Percentiles rank a stretch among this genome's conserved stretches.
These are phyloP conservation scores for Eleusine indica DNA, from an alignment of 176 grass and related monocot genomes.

Conservation along the genomic window DNA sequence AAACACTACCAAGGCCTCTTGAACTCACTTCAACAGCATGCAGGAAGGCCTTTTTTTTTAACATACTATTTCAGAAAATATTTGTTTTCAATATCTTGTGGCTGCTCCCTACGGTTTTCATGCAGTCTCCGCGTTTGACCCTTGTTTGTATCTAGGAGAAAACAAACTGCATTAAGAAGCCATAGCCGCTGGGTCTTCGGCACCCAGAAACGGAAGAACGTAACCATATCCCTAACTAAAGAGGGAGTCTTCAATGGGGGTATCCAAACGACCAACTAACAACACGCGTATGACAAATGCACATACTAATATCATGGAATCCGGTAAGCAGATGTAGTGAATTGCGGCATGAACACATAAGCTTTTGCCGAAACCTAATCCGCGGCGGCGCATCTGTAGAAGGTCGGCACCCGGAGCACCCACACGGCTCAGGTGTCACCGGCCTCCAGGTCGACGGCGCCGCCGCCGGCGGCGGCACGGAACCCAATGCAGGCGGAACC, in stretches of 20 bases:
- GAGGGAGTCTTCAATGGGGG: not conserved
- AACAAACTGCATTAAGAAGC: not conserved
- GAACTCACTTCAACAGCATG: too few species aligned
- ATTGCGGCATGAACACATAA: not conserved
- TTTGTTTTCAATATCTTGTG: not conserved
- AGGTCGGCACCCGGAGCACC: not conserved
- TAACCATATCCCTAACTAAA: not conserved
- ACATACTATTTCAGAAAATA: not conserved
- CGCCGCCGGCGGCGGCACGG: too few species aligned
- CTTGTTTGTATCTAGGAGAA: not conserved
- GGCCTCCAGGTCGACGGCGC: not conserved
- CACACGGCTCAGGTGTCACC: not conserved
- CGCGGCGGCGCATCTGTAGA: not conserved
- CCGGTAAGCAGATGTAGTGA: not conserved
- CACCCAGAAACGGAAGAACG: not conserved
- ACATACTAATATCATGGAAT: not conserved
- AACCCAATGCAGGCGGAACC: too few species aligned
- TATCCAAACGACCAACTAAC: not conserved
- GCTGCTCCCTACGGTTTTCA: not conserved
- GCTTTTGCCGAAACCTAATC: not conserved
- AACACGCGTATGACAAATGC: not conserved
- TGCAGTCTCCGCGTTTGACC: not conserved
- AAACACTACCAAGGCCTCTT: not conserved
- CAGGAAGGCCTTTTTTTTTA: not conserved
- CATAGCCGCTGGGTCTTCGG: not conserved